These are phyloP conservation scores for Ambrosiella xylebori DNA, from an alignment of 2,329 filamentous ascomycete genomes.

Conservation along the genomic window DNA sequence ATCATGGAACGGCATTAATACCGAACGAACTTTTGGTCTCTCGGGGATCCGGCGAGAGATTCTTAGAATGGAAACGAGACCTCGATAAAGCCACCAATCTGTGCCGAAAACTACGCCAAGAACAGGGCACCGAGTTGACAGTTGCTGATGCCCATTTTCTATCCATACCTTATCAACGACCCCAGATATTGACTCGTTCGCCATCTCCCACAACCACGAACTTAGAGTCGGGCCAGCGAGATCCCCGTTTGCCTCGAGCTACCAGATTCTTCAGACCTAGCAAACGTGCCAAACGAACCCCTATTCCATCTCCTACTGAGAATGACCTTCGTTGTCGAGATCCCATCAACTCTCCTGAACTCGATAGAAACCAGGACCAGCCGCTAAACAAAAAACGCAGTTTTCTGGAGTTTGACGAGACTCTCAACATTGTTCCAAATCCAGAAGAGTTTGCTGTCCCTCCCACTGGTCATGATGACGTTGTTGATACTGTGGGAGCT, in stretches of 20 bases:
- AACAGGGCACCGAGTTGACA: constrained; percentile 12
- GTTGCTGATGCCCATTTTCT: constrained; percentile 10
- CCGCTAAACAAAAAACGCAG: too few relatives aligned
- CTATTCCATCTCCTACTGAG: not conserved
- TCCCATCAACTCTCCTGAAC: not conserved
- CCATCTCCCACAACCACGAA: too few relatives aligned
- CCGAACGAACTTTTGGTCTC: constrained; percentile 66
- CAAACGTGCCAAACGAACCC: not conserved
- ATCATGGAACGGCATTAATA: constrained; percentile 58
- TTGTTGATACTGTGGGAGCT: constrained; percentile 90
- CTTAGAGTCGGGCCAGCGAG: not conserved
- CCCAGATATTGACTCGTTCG: too few relatives aligned
- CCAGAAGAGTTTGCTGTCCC: constrained; percentile 3
- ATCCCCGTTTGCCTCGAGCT: not conserved
- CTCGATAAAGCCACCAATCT: constrained; percentile 34
- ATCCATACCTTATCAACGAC: constrained; percentile 2
- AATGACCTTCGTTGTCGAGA: not conserved
- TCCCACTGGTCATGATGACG: constrained; percentile 25
- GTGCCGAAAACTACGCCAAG: not conserved
- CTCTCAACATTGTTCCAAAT: not conserved
- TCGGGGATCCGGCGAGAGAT: constrained; percentile 60
- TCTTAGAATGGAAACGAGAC: constrained; percentile 60
- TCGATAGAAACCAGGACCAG: too few relatives aligned
- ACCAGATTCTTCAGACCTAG: not conserved
- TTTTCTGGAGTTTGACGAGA: too few relatives aligned